Evolutionary conservation across 345 rosid species (phyloP).

Genomic region (Zanthoxylum bungeanum): DNA sequence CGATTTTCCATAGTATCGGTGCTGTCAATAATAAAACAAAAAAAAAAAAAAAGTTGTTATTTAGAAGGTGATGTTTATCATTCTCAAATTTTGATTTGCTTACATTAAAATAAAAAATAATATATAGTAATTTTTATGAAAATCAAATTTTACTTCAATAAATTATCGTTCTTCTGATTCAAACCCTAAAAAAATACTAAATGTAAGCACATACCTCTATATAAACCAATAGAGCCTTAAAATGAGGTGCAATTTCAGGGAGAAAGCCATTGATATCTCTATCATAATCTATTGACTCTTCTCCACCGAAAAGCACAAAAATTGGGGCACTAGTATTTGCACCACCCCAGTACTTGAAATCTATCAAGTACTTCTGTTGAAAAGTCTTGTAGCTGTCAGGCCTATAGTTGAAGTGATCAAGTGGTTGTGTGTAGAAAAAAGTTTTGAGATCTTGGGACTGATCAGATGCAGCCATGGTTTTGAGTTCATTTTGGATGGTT

Average conservation of each 20-base stretch:
- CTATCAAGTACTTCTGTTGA: background rate
- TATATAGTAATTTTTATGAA: no score
- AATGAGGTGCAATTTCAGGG: slow-evolving; percentile 29
- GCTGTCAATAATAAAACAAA: slow-evolving; percentile 17
- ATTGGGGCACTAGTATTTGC: slow-evolving; percentile 24
- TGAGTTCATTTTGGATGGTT: background rate
- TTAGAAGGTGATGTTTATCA: no score
- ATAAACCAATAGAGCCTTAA: slow-evolving; percentile 29
- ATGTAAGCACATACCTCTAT: slow-evolving; percentile 31
- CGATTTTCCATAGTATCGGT: slow-evolving; percentile 44
- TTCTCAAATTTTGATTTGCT: no score
- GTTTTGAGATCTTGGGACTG: slow-evolving; percentile 24
- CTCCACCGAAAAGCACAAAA: slow-evolving; percentile 35
- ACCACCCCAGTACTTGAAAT: background rate
- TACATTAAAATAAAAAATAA: no score
- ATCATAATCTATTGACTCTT: slow-evolving; percentile 19
- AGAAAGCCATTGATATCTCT: slow-evolving; percentile 15
- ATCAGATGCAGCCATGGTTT: background rate
- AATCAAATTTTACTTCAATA: no score
- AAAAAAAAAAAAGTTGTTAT: no score
- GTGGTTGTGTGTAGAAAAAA: background rate
- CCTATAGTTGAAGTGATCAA: slow-evolving; percentile 8
- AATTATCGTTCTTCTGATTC: background rate
- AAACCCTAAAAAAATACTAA: no score
- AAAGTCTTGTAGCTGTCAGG: slow-evolving; percentile 29